phyloP scores from a whole-genome alignment of 176 grass and related monocot genomes.

The Phoenix roebelenii region DNA sequence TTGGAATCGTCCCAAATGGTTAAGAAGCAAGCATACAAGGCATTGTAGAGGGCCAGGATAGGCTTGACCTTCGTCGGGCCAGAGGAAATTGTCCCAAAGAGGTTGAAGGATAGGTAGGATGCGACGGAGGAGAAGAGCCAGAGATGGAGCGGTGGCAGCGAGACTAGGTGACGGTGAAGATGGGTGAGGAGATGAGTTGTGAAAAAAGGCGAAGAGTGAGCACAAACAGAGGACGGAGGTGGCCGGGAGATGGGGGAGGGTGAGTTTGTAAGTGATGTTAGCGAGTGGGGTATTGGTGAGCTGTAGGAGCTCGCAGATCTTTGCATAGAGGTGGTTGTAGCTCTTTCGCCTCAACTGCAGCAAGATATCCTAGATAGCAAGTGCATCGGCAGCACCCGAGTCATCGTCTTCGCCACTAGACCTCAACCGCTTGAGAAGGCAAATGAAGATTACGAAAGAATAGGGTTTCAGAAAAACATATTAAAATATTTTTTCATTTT shows the following conservation, averaged over 20 bases:
- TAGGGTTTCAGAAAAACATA: no score
- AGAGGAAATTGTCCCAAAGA: neutral
- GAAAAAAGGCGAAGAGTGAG: constrained; percentile 14
- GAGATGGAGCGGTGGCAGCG: constrained; percentile 12
- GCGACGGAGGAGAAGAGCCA: constrained; percentile 35
- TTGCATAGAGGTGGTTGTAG: neutral
- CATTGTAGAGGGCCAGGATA: no score
- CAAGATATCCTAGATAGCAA: no score
- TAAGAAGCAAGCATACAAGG: no score
- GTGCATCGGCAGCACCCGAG: no score
- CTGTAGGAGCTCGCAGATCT: neutral
- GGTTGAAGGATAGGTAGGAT: constrained; percentile 11
- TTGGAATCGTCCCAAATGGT: no score
- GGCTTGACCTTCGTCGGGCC: no score
- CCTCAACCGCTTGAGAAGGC: no score
- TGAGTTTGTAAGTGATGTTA: constrained; percentile 26
- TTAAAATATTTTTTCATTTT: no score
- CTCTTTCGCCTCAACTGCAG: no score
- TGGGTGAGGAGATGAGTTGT: constrained; percentile 16
- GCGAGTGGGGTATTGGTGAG: constrained; percentile 20
- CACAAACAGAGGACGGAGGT: constrained; percentile 1
- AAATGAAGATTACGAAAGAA: no score
- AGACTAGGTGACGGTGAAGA: constrained; percentile 16
- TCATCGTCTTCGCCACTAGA: no score
- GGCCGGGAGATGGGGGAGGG: constrained; percentile 26